Percentiles rank a stretch among this genome's conserved stretches.
phyloP scores from a whole-genome alignment of 2,329 filamentous ascomycete genomes.

The Curvularia lunata region DNA sequence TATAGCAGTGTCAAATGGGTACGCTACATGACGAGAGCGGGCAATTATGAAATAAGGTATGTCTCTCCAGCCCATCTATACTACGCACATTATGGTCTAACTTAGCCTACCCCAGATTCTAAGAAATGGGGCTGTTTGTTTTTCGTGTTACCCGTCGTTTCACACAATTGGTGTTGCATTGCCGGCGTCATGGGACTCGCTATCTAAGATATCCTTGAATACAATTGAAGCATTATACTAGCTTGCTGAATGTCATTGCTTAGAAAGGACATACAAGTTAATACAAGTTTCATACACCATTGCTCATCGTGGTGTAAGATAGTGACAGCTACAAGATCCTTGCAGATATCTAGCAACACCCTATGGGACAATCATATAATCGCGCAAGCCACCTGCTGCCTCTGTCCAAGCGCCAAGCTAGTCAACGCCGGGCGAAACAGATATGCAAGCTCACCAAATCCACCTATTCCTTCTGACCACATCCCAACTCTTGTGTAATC shows the following conservation, averaged over 20 bases:
- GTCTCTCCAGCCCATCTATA: slow-evolving; percentile 1
- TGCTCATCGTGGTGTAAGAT: background rate
- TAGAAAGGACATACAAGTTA: slow-evolving; percentile 51
- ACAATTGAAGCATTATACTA: slow-evolving; percentile 13
- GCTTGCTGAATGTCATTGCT: slow-evolving; percentile 1
- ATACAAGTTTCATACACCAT: background rate
- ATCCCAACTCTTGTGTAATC: background rate
- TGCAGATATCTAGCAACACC: background rate
- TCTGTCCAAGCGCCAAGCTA: background rate
- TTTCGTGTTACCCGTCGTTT: background rate
- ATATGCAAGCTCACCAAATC: background rate
- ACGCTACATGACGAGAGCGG: slow-evolving; percentile 96
- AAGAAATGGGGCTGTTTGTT: slow-evolving; percentile 3
- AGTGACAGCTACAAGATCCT: background rate
- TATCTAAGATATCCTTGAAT: slow-evolving; percentile 15
- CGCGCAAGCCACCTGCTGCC: background rate
- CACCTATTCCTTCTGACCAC: background rate
- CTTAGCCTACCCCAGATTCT: slow-evolving; percentile 11
- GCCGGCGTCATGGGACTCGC: slow-evolving; percentile 26
- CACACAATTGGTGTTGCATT: slow-evolving; percentile 28
- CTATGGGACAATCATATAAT: background rate
- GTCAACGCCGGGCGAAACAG: background rate
- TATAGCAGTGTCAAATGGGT: slow-evolving; percentile 99
- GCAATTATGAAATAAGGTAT: slow-evolving; percentile 94
- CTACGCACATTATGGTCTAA: background rate